Evolutionary conservation across 768 basidiomycete genomes (phyloP).

Genomic region (Pisolithus albus): DNA sequence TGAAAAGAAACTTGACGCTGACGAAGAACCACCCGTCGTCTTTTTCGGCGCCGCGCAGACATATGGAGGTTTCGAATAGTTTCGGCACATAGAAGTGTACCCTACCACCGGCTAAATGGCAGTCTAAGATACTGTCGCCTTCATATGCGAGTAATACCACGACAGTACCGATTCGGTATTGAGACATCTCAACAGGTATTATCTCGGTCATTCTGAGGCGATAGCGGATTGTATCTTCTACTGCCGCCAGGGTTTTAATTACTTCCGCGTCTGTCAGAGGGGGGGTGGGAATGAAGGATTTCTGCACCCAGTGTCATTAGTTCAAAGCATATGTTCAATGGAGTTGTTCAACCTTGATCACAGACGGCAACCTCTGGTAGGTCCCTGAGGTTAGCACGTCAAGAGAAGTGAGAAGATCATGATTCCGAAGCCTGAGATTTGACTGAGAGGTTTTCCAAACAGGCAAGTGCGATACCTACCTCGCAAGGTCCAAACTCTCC

Average conservation of each 20-base stretch:
- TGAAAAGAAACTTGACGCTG: constrained; percentile 66
- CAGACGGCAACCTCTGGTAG: constrained; percentile 75
- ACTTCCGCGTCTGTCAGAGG: constrained; percentile 66
- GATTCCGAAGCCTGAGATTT: constrained; percentile 70
- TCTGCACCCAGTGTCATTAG: constrained; percentile 38
- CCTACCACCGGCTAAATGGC: constrained; percentile 60
- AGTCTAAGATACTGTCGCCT: constrained; percentile 9
- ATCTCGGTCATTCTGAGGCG: constrained; percentile 74
- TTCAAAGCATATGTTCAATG: constrained; percentile 9
- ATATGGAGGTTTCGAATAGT: constrained; percentile 69
- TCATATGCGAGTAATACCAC: constrained; percentile 9
- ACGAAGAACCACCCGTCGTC: constrained; percentile 86
- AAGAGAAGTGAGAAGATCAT: constrained; percentile 86
- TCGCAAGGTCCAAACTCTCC: constrained; percentile 67
- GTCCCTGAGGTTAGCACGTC: constrained; percentile 84
- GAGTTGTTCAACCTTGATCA: constrained; percentile 56
- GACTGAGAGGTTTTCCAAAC: neutral
- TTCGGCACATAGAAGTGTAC: constrained; percentile 68
- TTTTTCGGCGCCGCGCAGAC: constrained; percentile 60
- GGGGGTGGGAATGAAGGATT: constrained; percentile 57
- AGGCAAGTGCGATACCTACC: constrained; percentile 38
- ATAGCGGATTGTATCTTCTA: constrained; percentile 75
- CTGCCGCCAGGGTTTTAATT: constrained; percentile 53
- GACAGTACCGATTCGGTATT: constrained; percentile 55
- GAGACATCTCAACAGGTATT: constrained; percentile 75